Evolutionary conservation across 805 yeast genomes (phyloP).

Genomic region (Saturnispora saitoi): DNA sequence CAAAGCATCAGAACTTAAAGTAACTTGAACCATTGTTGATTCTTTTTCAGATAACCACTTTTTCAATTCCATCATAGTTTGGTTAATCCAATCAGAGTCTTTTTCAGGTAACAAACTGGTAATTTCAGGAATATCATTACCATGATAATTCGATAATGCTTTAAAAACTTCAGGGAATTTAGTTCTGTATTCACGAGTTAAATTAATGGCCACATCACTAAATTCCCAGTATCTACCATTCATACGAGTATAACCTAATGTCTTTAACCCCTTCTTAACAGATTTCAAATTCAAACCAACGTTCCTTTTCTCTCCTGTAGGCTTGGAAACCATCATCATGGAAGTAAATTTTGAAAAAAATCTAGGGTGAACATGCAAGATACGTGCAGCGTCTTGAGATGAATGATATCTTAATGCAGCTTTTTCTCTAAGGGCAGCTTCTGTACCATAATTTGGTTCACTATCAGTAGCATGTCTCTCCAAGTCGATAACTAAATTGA

Average conservation of each 20-base stretch:
- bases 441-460: slow-evolving; percentile 62
- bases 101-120: slow-evolving; percentile 30
- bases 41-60: slow-evolving; percentile 43
- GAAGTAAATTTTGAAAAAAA: slow-evolving; percentile 76
- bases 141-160: slow-evolving; percentile 19
- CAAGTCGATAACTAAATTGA: slow-evolving; percentile 13
- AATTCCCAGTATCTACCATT: slow-evolving; percentile 69
- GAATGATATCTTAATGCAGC: slow-evolving; percentile 52
- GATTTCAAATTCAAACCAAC: slow-evolving; percentile 81
- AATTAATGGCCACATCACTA: slow-evolving; percentile 61
- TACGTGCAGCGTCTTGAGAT: slow-evolving; percentile 54
- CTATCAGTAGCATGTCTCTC: slow-evolving; percentile 26
- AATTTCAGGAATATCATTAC: slow-evolving; percentile 31
- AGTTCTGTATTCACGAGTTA: slow-evolving; percentile 51
- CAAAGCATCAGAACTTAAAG: slow-evolving; percentile 71
- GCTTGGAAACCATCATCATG: slow-evolving; percentile 50
- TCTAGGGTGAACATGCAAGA: slow-evolving; percentile 48
- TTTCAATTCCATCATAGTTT: slow-evolving; percentile 28
- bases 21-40: slow-evolving; percentile 46
- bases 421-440: slow-evolving; percentile 50
- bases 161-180: slow-evolving; percentile 57
- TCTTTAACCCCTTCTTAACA: slow-evolving; percentile 72
- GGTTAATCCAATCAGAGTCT: slow-evolving; percentile 37
- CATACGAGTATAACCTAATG: slow-evolving; percentile 75
- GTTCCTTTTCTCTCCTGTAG: slow-evolving; percentile 45